These are phyloP conservation scores for Massarina eburnea DNA, from an alignment of 2,329 filamentous ascomycete genomes.

Conservation along the genomic window DNA sequence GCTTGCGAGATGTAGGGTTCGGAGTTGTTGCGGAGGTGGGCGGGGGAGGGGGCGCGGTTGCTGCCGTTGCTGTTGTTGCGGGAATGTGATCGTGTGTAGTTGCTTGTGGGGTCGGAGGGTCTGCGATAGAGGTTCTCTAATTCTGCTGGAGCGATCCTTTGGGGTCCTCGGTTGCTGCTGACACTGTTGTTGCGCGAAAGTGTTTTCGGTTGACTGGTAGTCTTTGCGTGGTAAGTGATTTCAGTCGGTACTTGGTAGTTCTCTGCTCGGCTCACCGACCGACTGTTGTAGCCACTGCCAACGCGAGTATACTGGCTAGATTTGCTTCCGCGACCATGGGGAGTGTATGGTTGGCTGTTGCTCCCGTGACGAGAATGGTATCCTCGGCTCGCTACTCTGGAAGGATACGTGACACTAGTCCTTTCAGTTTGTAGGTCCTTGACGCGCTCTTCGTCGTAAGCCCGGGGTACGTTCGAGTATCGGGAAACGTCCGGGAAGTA, in stretches of 20 bases:
- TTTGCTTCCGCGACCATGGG: background rate
- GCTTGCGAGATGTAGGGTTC: background rate
- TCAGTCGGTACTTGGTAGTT: background rate
- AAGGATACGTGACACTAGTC: conserved; percentile 13
- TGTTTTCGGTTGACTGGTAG: background rate
- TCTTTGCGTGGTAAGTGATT: background rate
- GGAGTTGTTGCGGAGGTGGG: background rate
- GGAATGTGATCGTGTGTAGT: background rate
- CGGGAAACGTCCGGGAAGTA: conserved; percentile 27
- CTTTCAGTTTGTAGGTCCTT: conserved; percentile 15
- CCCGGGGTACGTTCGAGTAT: conserved; percentile 12
- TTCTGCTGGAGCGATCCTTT: background rate
- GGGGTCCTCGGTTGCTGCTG: background rate
- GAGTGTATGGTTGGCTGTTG: conserved; percentile 3
- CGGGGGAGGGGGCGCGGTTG: background rate
- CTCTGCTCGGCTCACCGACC: conserved; percentile 3
- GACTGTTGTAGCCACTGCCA: background rate
- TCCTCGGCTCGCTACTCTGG: conserved; percentile 5
- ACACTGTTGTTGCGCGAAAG: background rate
- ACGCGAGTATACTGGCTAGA: background rate
- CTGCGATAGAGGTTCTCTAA: background rate
- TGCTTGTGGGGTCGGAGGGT: background rate
- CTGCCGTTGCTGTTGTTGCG: background rate
- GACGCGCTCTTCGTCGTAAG: conserved; percentile 23
- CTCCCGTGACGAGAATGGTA: conserved; percentile 13